Evolutionary conservation across 148 eudicot genomes (phyloP).

Genomic region (Persicaria maculosa): DNA sequence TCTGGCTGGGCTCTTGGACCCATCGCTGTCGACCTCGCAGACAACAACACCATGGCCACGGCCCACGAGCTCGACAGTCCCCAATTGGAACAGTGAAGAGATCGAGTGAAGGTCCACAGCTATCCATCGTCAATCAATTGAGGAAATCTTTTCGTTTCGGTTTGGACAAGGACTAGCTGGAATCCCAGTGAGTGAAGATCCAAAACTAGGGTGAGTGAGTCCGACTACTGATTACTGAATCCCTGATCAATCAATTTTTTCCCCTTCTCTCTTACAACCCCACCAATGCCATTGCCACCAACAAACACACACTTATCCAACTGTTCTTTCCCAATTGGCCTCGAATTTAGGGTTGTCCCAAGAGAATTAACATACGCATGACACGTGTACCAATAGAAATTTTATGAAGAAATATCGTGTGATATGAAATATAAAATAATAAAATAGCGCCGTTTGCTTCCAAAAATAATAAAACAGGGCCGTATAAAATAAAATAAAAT

Average conservation of each 20-base stretch:
- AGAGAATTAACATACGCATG: too few relatives aligned
- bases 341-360: too few relatives aligned
- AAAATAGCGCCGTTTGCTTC: too few relatives aligned
- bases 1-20: background rate
- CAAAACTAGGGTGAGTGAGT: background rate
- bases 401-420: too few relatives aligned
- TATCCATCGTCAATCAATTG: conserved; percentile 10
- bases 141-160: background rate
- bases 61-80: background rate
- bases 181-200: background rate
- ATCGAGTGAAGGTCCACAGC: conserved; percentile 1
- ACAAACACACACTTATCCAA: too few relatives aligned
- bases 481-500: too few relatives aligned
- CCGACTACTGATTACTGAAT: background rate
- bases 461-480: too few relatives aligned
- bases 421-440: too few relatives aligned
- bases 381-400: too few relatives aligned
- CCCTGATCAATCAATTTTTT: background rate
- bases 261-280: too few relatives aligned
- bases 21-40: background rate
- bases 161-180: background rate
- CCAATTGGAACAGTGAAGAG: background rate
- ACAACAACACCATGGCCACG: background rate
- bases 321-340: too few relatives aligned
- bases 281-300: too few relatives aligned